Conservation (phyloP, 805 yeast genomes). For the Torulaspora maleeae region DNA sequence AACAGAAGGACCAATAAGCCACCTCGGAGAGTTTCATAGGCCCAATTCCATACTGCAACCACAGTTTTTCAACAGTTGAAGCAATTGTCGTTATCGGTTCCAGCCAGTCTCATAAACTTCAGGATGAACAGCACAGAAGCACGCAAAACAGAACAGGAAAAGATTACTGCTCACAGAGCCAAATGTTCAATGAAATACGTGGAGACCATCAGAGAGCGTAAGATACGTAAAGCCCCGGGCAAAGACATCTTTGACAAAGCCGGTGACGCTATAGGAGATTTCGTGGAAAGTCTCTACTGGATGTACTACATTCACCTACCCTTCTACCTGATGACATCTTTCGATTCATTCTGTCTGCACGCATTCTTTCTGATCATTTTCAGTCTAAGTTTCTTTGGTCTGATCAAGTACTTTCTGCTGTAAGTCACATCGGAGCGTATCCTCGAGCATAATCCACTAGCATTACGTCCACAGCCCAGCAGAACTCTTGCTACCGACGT, state of each 20-base stretch:
- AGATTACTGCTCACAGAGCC: neutral
- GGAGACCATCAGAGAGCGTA: conserved; percentile 14
- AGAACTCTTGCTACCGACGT: no score
- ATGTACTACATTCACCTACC: conserved; percentile 44
- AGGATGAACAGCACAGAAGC: neutral
- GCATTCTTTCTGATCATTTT: conserved; percentile 37
- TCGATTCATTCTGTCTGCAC: conserved; percentile 41
- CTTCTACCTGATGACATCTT: conserved; percentile 41
- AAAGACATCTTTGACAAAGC: conserved; percentile 22
- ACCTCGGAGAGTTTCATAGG: neutral
- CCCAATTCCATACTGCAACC: no score
- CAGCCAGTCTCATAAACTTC: no score
- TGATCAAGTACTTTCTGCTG: conserved; percentile 32
- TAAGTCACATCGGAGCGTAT: conserved; percentile 4
- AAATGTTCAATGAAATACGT: conserved; percentile 11
- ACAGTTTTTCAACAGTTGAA: neutral
- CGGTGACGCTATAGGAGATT: conserved; percentile 24
- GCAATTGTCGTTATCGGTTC: neutral
- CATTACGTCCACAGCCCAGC: no score
- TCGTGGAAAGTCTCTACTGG: conserved; percentile 38
- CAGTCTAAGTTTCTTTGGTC: conserved; percentile 39
- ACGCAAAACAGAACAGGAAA: neutral
- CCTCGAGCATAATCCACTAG: neutral
- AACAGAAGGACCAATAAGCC: neutral
- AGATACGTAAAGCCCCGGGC: conserved; percentile 9